Conservation (phyloP, 2,329 filamentous ascomycete species). For the Thelonectria discophora region DNA sequence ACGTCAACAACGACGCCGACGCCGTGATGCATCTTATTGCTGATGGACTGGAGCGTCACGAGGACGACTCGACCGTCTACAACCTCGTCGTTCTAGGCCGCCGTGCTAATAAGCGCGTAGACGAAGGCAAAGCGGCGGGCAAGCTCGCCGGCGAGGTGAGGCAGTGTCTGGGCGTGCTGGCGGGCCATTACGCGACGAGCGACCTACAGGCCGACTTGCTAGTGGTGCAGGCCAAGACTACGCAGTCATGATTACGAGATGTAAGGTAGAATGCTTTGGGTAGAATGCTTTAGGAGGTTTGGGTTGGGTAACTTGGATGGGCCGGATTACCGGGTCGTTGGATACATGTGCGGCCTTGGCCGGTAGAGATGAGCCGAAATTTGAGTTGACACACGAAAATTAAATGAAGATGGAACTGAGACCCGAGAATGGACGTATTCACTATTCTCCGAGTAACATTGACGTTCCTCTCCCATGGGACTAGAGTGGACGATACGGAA, state of each 20-base stretch:
- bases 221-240: constrained; percentile 7
- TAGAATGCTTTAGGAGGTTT: background rate
- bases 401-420: too few relatives aligned
- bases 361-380: too few relatives aligned
- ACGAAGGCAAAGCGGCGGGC: constrained; percentile 11
- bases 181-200: constrained; percentile 12
- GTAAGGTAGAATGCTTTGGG: background rate
- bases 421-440: too few relatives aligned
- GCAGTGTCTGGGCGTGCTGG: constrained; percentile 9
- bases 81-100: constrained; percentile 15
- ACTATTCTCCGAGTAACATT: too few relatives aligned
- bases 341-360: background rate
- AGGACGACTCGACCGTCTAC: background rate
- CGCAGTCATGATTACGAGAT: background rate
- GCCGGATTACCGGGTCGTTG: background rate
- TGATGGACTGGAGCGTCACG: background rate
- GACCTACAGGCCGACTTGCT: constrained; percentile 11
- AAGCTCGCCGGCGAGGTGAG: background rate
- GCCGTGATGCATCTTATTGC: constrained; percentile 2
- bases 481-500: too few relatives aligned
- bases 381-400: too few relatives aligned
- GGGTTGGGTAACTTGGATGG: background rate
- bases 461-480: too few relatives aligned
- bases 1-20: constrained; percentile 8
- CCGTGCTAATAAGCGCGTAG: background rate